Evolutionary conservation across 257 asterid genomes (phyloP).

Genomic region (Scutellaria barbata): DNA sequence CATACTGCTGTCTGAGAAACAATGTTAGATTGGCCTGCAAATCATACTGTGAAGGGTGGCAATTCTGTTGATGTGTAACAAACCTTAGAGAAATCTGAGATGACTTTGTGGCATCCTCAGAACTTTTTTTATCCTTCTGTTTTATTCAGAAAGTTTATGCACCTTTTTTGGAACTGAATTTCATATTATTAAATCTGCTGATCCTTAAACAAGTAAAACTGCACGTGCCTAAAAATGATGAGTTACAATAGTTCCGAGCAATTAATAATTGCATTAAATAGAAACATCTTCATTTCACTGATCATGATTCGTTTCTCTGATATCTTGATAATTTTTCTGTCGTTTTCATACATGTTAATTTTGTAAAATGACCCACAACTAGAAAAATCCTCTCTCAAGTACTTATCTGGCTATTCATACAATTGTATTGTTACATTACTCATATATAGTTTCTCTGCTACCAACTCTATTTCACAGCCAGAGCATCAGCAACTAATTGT

Average conservation of each 20-base stretch:
- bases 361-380: not conserved
- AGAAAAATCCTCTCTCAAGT: not conserved
- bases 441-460: slow-evolving; percentile 3
- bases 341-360: not conserved
- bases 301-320: not conserved
- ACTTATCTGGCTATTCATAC: not conserved
- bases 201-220: not conserved
- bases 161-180: not conserved
- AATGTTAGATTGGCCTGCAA: no score
- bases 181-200: not conserved
- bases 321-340: not conserved
- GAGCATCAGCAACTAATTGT: slow-evolving; percentile 98
- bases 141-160: no score
- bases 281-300: not conserved
- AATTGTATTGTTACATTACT: not conserved
- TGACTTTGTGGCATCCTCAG: no score
- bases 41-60: no score
- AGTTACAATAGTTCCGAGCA: not conserved
- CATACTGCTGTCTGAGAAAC: slow-evolving; percentile 3
- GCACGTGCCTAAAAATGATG: not conserved
- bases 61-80: no score
- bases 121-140: no score
- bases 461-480: slow-evolving; percentile 62
- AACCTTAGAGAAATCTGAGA: no score
- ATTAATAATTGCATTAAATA: not conserved